Percentiles rank a stretch among this genome's conserved stretches.
phyloP scores from a whole-genome alignment of 345 rosid species.

The Pseudoturritis turrita region DNA sequence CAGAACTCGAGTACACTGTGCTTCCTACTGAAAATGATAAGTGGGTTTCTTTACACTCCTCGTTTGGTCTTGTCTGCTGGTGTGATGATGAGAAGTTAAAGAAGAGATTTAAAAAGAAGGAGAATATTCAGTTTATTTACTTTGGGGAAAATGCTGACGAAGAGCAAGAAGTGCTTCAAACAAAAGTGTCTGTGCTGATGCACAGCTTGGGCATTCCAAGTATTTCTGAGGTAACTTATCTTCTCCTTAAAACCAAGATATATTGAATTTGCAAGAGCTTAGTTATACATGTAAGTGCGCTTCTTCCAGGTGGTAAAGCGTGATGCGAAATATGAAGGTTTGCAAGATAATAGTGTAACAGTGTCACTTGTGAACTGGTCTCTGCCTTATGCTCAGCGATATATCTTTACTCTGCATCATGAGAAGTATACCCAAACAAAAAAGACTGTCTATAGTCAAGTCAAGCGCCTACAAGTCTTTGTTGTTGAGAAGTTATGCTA shows the following conservation, averaged over 20 bases:
- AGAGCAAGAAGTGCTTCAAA: slow-evolving; percentile 50
- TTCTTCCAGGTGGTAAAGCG: slow-evolving; percentile 66
- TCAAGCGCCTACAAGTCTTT: slow-evolving; percentile 44
- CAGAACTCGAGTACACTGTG: slow-evolving; percentile 51
- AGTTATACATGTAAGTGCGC: background rate
- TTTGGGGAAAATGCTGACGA: slow-evolving; percentile 51
- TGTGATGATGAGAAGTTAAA: slow-evolving; percentile 63
- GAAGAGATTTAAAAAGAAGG: slow-evolving; percentile 54
- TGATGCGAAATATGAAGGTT: slow-evolving; percentile 60
- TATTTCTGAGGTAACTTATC: slow-evolving; percentile 62
- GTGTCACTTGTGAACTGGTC: slow-evolving; percentile 75
- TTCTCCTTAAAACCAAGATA: background rate
- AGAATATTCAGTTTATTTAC: slow-evolving; percentile 53
- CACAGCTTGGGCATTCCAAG: slow-evolving; percentile 70
- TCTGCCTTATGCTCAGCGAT: slow-evolving; percentile 95
- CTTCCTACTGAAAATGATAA: slow-evolving; percentile 69
- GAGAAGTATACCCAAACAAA: slow-evolving; percentile 51
- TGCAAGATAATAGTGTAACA: slow-evolving; percentile 42
- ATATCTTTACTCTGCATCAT: slow-evolving; percentile 51
- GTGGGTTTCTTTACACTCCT: slow-evolving; percentile 87
- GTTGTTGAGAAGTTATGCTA: slow-evolving; percentile 72
- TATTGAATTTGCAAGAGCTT: slow-evolving; percentile 3
- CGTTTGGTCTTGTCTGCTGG: slow-evolving; percentile 84
- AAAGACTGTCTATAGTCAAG: slow-evolving; percentile 41
- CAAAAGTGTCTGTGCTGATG: slow-evolving; percentile 54